These are phyloP conservation scores for Hypoxylon rickii DNA, from an alignment of 495 filamentous ascomycete species.

Conservation along the genomic window DNA sequence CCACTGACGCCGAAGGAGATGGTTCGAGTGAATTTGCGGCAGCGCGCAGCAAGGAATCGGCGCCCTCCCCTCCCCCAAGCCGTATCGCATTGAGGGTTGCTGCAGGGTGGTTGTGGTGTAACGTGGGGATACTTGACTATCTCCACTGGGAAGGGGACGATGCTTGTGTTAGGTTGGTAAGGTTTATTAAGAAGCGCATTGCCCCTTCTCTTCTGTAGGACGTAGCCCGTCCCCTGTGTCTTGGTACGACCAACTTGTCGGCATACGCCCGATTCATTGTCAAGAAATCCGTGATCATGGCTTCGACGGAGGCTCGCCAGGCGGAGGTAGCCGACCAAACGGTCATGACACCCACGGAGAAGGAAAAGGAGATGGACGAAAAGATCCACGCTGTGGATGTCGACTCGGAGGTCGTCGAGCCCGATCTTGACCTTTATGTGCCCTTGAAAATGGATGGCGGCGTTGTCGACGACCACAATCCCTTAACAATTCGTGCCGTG, in stretches of 20 bases:
- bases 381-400: slow-evolving; percentile 27
- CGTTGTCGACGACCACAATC: slow-evolving; percentile 50
- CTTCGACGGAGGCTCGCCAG: slow-evolving; percentile 28
- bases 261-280: slow-evolving; percentile 12
- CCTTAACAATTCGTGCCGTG: slow-evolving; percentile 62
- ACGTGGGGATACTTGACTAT: slow-evolving; percentile 9
- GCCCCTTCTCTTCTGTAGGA: slow-evolving; percentile 2
- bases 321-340: slow-evolving; percentile 25
- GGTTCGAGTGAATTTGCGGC: slow-evolving; percentile 3
- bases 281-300: slow-evolving; percentile 26
- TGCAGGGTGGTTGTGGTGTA: slow-evolving; percentile 18
- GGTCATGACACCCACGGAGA: slow-evolving; percentile 14
- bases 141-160: background rate
- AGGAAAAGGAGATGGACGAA: slow-evolving; percentile 25
- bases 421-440: slow-evolving; percentile 51
- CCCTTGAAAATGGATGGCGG: slow-evolving; percentile 52
- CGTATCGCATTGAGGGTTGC: slow-evolving; percentile 8
- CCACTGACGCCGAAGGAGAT: background rate
- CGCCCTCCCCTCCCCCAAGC: background rate
- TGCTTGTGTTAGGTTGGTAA: background rate
- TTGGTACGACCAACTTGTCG: slow-evolving; percentile 11
- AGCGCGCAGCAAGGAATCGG: background rate
- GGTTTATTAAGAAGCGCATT: slow-evolving; percentile 15
- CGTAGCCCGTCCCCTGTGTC: background rate
- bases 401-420: slow-evolving; percentile 36